Evolutionary conservation across 306 rosid species (phyloP), one percentile per base, ranked within the genome.

Genomic region (Glycine latifolia): DNA sequence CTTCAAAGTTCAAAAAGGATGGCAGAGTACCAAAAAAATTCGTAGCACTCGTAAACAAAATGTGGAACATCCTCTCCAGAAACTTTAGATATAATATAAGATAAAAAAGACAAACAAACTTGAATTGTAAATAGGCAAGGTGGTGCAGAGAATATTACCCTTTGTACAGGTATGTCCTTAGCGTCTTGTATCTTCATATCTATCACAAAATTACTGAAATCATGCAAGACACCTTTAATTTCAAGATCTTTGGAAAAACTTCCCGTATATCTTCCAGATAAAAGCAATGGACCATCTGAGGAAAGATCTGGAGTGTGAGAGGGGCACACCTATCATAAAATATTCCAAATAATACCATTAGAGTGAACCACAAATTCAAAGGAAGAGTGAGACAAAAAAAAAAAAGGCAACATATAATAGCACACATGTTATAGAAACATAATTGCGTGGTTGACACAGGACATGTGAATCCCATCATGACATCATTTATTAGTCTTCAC

Each of bases 181-280:
- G 91, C 89, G 58, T 67, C 80, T 59, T 87, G 87, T 78, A 85
- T 66, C 80, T 88, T 89, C 91, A 94, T 63, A 35, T 91, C 86
- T 37, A 90, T 59, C 43, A 39, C 77, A 74, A 80, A 63, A 60
- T 58, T 82, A 67, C 87, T 88, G 85, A 86, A 88, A 86, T 92
- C 86, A 53, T 90, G 86, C 62, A 88, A 88, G 83, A 90, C 68
- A 17, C 98, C 96, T 76, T 87, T 90, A 66, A 83, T 92, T 86
- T 89, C 76, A 33, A 90, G 61, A 50, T 53, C 46, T 47, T 88
- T 80, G 0, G 97, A 95, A 78, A 94, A 90, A 5, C 10, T 81
- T 70, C 98, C 97, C 72, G 62, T 85, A 89, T 76, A 94, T 90
- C 95, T 92, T 80, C 97, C 98, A 31, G 81, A 87, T 76, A 92